A percentile compares a stretch with the other conserved stretches of the same genome.
Conservation (phyloP, 441 rosid species). For the Eutrema salsugineum region DNA sequence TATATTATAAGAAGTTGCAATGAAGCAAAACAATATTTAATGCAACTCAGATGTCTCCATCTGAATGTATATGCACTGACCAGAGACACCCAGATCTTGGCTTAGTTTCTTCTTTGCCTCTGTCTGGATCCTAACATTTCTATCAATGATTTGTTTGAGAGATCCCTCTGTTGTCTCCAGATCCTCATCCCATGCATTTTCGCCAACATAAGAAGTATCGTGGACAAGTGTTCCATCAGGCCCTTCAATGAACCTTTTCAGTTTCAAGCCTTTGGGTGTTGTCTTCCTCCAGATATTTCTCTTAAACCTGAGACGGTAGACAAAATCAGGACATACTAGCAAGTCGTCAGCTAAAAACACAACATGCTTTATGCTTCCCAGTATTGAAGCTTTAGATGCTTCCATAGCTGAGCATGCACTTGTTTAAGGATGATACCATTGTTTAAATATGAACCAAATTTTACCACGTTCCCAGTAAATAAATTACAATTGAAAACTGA, state of each 20-base stretch:
- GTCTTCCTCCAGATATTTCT: constrained; percentile 84
- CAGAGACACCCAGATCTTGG: constrained; percentile 65
- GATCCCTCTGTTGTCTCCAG: constrained; percentile 48
- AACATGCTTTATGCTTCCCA: background rate
- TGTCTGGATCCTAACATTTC: constrained; percentile 45
- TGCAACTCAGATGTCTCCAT: background rate
- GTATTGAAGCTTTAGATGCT: constrained; percentile 2
- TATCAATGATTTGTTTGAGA: constrained; percentile 56
- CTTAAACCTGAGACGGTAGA: constrained; percentile 61
- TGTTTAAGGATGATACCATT: background rate
- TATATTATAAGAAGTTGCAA: background rate
- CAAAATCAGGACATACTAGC: constrained; percentile 20
- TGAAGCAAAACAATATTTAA: background rate
- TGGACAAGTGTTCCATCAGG: constrained; percentile 79
- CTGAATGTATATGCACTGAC: constrained; percentile 34
- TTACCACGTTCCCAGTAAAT: background rate
- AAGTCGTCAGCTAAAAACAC: constrained; percentile 15
- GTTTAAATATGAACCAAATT: background rate
- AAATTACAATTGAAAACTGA: background rate
- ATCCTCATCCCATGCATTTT: constrained; percentile 89
- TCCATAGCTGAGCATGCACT: background rate
- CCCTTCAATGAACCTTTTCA: constrained; percentile 77
- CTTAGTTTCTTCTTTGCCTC: constrained; percentile 67
- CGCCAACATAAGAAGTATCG: constrained; percentile 86
- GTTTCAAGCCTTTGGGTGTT: constrained; percentile 81